Conservation (phyloP, 768 basidiomycete genomes). For the Tephrocybe sp. region DNA sequence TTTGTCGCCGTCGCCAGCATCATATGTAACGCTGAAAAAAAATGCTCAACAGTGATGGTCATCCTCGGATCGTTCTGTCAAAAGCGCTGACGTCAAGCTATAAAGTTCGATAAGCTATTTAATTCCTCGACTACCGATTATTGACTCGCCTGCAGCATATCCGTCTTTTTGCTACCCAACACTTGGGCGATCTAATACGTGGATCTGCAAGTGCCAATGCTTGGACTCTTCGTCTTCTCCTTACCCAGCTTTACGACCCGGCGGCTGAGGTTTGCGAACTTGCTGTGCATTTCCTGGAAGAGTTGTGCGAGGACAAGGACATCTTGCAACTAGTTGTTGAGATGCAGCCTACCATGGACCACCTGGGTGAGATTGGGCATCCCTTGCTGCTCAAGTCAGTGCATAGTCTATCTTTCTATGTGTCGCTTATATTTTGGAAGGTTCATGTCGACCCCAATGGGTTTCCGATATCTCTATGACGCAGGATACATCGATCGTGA, state of each 20-base stretch:
- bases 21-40: conserved; percentile 8
- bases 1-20: neutral
- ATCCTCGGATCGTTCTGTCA: conserved; percentile 88
- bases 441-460: conserved; percentile 92
- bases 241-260: conserved; percentile 96
- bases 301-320: conserved; percentile 82
- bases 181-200: conserved; percentile 80
- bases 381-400: conserved; percentile 81
- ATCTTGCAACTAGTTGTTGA: conserved; percentile 88
- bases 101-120: conserved; percentile 45
- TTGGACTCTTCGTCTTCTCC: conserved; percentile 87
- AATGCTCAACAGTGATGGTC: conserved; percentile 69
- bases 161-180: conserved; percentile 83
- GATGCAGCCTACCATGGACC: conserved; percentile 93
- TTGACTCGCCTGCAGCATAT: conserved; percentile 57
- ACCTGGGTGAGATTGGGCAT: conserved; percentile 91
- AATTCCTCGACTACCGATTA: neutral
- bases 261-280: conserved; percentile 86
- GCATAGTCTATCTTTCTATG: neutral
- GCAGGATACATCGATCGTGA: conserved; percentile 92
- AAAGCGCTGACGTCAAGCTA: conserved; percentile 95
- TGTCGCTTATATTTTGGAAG: conserved; percentile 33
- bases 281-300: conserved; percentile 86
- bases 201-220: conserved; percentile 61
- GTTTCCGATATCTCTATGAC: conserved; percentile 89